These are phyloP conservation scores for Termitomyces sp. DNA, from an alignment of 1,284 basidiomycete species.

Conservation along the genomic window DNA sequence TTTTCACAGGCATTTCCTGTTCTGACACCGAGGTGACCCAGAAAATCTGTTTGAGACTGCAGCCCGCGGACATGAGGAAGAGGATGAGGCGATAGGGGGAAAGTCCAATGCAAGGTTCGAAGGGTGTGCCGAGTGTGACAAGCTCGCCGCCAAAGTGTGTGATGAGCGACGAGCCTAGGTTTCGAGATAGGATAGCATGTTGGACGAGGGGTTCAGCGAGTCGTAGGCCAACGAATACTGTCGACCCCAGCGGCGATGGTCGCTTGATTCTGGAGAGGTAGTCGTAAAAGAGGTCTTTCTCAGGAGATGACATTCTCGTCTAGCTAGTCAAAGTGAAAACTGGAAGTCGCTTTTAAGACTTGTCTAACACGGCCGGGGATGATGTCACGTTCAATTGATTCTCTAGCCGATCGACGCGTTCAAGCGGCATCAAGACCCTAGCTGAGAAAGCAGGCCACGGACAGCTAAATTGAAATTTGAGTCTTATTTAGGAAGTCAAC, in stretches of 20 bases:
- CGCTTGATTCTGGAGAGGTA: conserved; percentile 8
- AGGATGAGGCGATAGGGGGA: conserved; percentile 11
- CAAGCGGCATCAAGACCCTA: background rate
- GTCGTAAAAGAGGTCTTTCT: background rate
- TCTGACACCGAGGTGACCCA: conserved; percentile 5
- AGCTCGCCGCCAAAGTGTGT: conserved; percentile 2
- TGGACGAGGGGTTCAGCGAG: conserved; percentile 10
- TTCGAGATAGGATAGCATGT: conserved; percentile 5
- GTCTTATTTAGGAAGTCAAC: background rate
- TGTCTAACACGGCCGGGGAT: background rate
- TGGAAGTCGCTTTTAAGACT: background rate
- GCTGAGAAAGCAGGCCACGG: background rate
- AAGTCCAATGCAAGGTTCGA: conserved; percentile 3
- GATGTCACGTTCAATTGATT: background rate
- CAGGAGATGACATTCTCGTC: background rate
- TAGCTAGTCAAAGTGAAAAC: background rate
- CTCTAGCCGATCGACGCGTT: background rate
- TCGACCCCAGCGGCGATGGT: conserved; percentile 10
- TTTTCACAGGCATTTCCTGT: conserved; percentile 6
- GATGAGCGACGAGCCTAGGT: conserved; percentile 12
- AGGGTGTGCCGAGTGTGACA: conserved; percentile 3
- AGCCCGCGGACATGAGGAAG: conserved; percentile 7
- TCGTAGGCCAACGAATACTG: conserved; percentile 8
- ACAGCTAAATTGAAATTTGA: background rate
- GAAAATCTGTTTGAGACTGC: conserved; percentile 10